These are phyloP conservation scores for Botrytis hyacinthi DNA, from an alignment of 2,329 filamentous ascomycete genomes.

Conservation along the genomic window DNA sequence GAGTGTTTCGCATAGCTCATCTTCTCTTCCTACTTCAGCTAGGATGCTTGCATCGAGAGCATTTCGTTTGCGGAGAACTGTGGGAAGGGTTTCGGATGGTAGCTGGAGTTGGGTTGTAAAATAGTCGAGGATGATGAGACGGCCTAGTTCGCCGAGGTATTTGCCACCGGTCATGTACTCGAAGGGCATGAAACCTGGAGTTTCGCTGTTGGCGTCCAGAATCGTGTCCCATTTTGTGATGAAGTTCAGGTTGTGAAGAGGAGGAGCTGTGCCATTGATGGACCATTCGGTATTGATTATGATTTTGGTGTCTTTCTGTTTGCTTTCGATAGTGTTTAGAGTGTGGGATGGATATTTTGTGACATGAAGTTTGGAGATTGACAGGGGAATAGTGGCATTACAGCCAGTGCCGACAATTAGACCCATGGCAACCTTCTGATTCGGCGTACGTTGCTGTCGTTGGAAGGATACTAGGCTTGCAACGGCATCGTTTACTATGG, in stretches of 20 bases:
- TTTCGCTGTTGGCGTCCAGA: conserved; percentile 65
- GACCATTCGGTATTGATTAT: conserved; percentile 84
- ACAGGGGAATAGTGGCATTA: conserved; percentile 76
- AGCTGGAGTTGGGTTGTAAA: conserved; percentile 55
- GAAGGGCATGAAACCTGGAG: conserved; percentile 86
- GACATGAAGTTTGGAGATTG: conserved; percentile 58
- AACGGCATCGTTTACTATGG: conserved; percentile 80
- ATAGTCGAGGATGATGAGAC: conserved; percentile 78
- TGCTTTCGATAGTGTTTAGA: conserved; percentile 35
- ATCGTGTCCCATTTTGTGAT: conserved; percentile 69
- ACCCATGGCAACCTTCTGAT: conserved; percentile 71
- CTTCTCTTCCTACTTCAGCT: not conserved
- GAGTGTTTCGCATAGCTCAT: not conserved
- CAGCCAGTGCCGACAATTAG: conserved; percentile 79
- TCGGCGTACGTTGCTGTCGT: conserved; percentile 58
- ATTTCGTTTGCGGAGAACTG: conserved; percentile 25
- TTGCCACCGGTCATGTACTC: conserved; percentile 97
- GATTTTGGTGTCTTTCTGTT: conserved; percentile 55
- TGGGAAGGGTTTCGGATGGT: conserved; percentile 25
- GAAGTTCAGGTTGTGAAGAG: conserved; percentile 60
- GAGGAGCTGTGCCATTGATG: conserved; percentile 70
- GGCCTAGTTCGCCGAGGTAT: conserved; percentile 82
- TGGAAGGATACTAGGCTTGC: conserved; percentile 78
- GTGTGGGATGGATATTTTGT: conserved; percentile 57
- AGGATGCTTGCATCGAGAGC: conserved; percentile 41